A percentile compares a stretch with the other conserved stretches of the same genome.
phyloP scores from a whole-genome alignment of 2,329 filamentous ascomycete species.

The Diatrype stigma region DNA sequence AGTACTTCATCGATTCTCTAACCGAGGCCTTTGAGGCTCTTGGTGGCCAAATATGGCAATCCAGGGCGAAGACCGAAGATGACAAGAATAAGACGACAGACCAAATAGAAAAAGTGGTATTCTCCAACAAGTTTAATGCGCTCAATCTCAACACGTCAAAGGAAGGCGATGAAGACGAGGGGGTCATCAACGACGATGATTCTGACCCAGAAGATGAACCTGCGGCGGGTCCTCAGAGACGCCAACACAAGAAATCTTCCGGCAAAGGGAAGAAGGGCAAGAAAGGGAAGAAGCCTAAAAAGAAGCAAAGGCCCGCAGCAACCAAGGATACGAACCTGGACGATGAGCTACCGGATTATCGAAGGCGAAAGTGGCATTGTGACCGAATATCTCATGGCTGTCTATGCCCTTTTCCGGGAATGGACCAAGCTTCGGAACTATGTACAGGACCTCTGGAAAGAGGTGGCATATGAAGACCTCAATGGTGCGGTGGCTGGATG shows the following conservation, averaged over 20 bases:
- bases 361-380: slow-evolving; percentile 16
- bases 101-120: slow-evolving; percentile 21
- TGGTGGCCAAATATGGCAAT: slow-evolving; percentile 27
- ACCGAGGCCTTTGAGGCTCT: slow-evolving; percentile 31
- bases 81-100: slow-evolving; percentile 6
- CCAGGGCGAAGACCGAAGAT: background rate
- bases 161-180: slow-evolving; percentile 1
- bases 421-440: slow-evolving; percentile 35
- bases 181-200: no score
- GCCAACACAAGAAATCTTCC: no score
- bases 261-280: no score
- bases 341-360: no score
- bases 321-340: no score
- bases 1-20: slow-evolving; percentile 39
- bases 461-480: slow-evolving; percentile 40
- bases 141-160: slow-evolving; percentile 8
- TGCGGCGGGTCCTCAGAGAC: no score
- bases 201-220: slow-evolving; percentile 11
- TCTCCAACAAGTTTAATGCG: slow-evolving; percentile 24
- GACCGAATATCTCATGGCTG: slow-evolving; percentile 42
- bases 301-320: no score
- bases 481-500: slow-evolving; percentile 43
- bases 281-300: no score
- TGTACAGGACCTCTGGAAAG: slow-evolving; percentile 36
- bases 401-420: slow-evolving; percentile 33